A percentile compares a stretch with the other conserved stretches of the same genome.
Conservation (phyloP, 352 stramenopile genomes). For the Achlya hypogyna region DNA sequence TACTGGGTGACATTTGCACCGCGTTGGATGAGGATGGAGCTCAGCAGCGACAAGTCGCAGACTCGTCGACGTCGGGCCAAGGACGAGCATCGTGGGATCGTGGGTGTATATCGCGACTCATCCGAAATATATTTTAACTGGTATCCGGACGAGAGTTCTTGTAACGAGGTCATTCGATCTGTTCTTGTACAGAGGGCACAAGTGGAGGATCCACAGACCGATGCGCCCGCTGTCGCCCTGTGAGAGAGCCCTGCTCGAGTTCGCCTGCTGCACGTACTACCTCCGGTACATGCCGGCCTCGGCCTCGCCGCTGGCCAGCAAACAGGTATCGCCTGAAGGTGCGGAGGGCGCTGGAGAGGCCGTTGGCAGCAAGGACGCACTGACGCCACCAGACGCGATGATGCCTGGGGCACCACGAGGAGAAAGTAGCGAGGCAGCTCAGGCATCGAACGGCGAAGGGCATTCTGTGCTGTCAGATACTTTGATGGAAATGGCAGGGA, state of each 20-base stretch:
- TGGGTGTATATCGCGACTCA: too few species aligned
- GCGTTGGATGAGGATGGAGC: too few species aligned
- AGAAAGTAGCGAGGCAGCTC: not conserved
- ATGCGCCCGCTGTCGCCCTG: not conserved
- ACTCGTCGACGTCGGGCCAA: too few species aligned
- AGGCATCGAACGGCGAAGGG: not conserved
- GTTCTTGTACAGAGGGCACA: not conserved
- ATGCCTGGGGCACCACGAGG: not conserved
- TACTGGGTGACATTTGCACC: too few species aligned
- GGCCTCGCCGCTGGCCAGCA: too few species aligned
- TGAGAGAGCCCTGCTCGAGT: slow-evolving; percentile 3
- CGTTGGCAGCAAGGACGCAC: not conserved
- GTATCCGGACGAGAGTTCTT: not conserved
- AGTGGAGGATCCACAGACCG: not conserved
- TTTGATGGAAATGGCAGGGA: not conserved
- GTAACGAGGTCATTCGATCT: not conserved
- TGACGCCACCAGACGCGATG: not conserved
- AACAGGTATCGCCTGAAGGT: not conserved
- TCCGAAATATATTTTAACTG: too few species aligned
- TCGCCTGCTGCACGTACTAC: slow-evolving; percentile 7
- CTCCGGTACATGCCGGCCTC: not conserved
- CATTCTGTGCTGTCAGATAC: not conserved
- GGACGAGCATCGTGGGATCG: too few species aligned
- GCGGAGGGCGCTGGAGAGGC: not conserved
- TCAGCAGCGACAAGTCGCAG: too few species aligned